phyloP scores from a whole-genome alignment of 495 filamentous ascomycete genomes.

The Coniosporium apollinis region DNA sequence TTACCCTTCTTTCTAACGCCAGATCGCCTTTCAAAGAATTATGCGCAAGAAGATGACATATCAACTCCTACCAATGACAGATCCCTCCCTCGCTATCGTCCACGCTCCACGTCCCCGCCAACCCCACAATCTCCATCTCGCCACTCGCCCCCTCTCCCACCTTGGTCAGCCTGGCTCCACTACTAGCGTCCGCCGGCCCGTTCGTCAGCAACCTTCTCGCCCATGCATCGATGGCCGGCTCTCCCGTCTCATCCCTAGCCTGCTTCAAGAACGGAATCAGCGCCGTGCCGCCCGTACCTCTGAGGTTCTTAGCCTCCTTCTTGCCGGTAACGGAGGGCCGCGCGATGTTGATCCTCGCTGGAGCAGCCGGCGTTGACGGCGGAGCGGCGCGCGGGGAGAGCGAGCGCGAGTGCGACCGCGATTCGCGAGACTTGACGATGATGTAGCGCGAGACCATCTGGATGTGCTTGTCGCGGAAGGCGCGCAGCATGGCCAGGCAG shows the following conservation, averaged over 20 bases:
- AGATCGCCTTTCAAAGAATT: too few species aligned
- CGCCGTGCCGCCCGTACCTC: slow-evolving; percentile 82
- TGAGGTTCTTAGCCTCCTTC: slow-evolving; percentile 41
- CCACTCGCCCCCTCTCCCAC: slow-evolving; percentile 44
- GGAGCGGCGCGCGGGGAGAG: slow-evolving; percentile 5
- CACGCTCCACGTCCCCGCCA: slow-evolving; percentile 73
- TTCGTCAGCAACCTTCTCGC: slow-evolving; percentile 55
- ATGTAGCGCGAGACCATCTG: slow-evolving; percentile 95
- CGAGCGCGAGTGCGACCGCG: slow-evolving; percentile 30
- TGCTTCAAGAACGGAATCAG: slow-evolving; percentile 91
- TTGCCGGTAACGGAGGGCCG: slow-evolving; percentile 33
- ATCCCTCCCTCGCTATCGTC: slow-evolving; percentile 68
- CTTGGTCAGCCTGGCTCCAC: slow-evolving; percentile 39
- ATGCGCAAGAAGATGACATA: neutral
- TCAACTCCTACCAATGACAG: slow-evolving; percentile 33
- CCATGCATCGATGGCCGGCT: slow-evolving; percentile 78
- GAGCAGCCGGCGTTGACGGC: slow-evolving; percentile 4
- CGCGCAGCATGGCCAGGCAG: slow-evolving; percentile 76
- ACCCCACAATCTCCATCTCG: slow-evolving; percentile 52
- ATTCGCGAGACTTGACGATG: slow-evolving; percentile 50
- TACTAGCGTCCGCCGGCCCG: slow-evolving; percentile 22
- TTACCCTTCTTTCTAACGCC: neutral
- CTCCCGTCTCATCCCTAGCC: slow-evolving; percentile 86
- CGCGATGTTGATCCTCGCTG: slow-evolving; percentile 45
- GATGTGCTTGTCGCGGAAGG: slow-evolving; percentile 85